Percentiles rank a stretch among this genome's conserved stretches.
Conservation (phyloP, 2,329 filamentous ascomycete genomes). For the Sporothrix phasma region DNA sequence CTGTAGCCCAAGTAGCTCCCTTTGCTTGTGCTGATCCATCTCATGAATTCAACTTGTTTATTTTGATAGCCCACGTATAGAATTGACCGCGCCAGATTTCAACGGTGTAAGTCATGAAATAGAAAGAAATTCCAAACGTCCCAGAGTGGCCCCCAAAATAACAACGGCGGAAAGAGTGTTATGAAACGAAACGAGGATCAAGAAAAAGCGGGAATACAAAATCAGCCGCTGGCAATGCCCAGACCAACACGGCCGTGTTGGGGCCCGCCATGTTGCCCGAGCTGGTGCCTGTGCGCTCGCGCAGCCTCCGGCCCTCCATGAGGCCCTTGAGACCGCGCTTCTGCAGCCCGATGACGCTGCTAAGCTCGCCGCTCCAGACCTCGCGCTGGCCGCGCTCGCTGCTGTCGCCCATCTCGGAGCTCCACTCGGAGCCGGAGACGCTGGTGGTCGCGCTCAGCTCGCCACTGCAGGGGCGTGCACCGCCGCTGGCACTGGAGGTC, state of each 20-base stretch:
- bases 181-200: neutral
- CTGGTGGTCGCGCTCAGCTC: conserved; percentile 42
- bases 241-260: conserved; percentile 16
- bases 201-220: neutral
- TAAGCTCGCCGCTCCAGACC: conserved; percentile 72
- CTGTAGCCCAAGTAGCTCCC: no score
- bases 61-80: no score
- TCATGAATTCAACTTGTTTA: no score
- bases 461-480: conserved; percentile 32
- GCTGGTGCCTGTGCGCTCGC: conserved; percentile 53
- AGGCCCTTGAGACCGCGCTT: conserved; percentile 84
- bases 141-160: neutral
- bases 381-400: conserved; percentile 45
- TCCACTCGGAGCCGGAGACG: conserved; percentile 46
- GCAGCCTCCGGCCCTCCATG: conserved; percentile 86
- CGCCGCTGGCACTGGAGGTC: conserved; percentile 18
- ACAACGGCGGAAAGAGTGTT: neutral
- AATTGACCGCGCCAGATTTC: no score
- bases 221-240: conserved; percentile 18
- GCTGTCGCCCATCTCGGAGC: conserved; percentile 43
- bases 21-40: no score
- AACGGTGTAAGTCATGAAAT: neutral
- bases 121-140: neutral
- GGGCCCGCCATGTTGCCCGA: conserved; percentile 1
- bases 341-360: conserved; percentile 87